These are phyloP conservation scores for Staphylotrichum tortipilum DNA, from an alignment of 495 filamentous ascomycete species.

Conservation along the genomic window DNA sequence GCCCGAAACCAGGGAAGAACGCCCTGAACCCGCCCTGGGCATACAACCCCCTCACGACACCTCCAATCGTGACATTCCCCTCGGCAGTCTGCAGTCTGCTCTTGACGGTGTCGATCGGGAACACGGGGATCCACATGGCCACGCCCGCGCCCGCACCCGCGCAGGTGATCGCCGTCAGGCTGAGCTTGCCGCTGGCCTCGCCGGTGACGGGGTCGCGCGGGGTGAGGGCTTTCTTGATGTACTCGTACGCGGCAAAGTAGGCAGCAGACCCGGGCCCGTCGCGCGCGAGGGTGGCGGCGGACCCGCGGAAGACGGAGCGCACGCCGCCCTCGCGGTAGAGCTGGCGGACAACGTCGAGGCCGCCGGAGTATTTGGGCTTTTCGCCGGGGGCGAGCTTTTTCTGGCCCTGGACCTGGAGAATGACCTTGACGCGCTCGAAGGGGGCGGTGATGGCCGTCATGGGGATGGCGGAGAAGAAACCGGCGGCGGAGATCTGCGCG, in stretches of 20 bases:
- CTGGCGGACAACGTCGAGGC: conserved; percentile 88
- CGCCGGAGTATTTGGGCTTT: conserved; percentile 87
- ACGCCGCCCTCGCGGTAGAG: conserved; percentile 87
- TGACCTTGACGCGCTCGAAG: conserved; percentile 97
- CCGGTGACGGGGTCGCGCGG: conserved; percentile 70
- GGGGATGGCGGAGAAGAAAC: conserved; percentile 95
- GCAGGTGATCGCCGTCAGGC: conserved; percentile 69
- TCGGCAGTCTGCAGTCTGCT: conserved; percentile 85
- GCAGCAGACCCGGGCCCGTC: conserved; percentile 89
- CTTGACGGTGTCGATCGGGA: conserved; percentile 97
- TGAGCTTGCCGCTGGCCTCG: conserved; percentile 62
- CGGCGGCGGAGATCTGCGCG: conserved; percentile 80
- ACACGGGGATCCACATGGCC: conserved; percentile 99
- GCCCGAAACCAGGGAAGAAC: conserved; percentile 96
- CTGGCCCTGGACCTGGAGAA: conserved; percentile 95
- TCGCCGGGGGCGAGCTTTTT: conserved; percentile 75
- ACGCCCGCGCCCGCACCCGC: conserved; percentile 88
- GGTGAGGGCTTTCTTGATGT: conserved; percentile 80
- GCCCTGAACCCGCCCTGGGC: conserved; percentile 74
- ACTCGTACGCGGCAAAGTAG: conserved; percentile 97
- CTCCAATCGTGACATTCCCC: conserved; percentile 73
- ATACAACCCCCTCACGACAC: conserved; percentile 71
- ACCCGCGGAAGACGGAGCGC: conserved; percentile 83
- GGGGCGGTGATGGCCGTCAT: conserved; percentile 97
- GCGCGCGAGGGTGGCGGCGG: conserved; percentile 80